These are phyloP conservation scores for Scleromitrula shiraiana DNA, from an alignment of 2,329 filamentous ascomycete genomes.

Conservation along the genomic window DNA sequence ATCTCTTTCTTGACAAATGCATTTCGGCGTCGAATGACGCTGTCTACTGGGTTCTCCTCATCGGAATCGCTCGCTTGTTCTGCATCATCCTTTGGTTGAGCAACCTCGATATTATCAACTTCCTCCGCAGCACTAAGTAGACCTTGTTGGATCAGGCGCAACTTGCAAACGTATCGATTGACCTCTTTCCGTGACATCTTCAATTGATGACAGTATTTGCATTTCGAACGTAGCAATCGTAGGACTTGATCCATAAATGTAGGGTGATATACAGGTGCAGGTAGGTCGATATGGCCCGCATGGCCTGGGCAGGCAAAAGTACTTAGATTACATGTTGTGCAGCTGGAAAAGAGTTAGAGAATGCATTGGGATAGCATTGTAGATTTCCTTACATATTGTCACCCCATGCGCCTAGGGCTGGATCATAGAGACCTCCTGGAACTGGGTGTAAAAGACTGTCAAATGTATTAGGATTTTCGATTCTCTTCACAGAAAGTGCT, in stretches of 20 bases:
- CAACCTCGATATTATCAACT: conserved; percentile 35
- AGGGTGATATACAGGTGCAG: conserved; percentile 91
- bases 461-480: conserved; percentile 90
- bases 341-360: conserved; percentile 44
- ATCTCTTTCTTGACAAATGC: conserved; percentile 69
- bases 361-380: neutral
- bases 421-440: conserved; percentile 85
- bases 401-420: conserved; percentile 81
- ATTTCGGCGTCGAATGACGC: conserved; percentile 47
- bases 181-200: conserved; percentile 70
- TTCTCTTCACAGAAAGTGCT: conserved; percentile 84
- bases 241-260: conserved; percentile 91
- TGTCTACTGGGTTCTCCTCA: conserved; percentile 33
- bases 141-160: conserved; percentile 79
- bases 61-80: conserved; percentile 23
- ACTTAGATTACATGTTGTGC: conserved; percentile 84
- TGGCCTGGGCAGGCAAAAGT: conserved; percentile 82
- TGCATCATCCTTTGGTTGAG: conserved; percentile 16
- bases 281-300: conserved; percentile 89
- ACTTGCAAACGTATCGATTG: conserved; percentile 73
- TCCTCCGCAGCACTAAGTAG: conserved; percentile 59
- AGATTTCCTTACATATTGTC: conserved; percentile 62
- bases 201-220: conserved; percentile 82
- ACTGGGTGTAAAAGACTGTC: conserved; percentile 85
- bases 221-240: conserved; percentile 77